Evolutionary conservation across 2,329 filamentous ascomycete species (phyloP).

Genomic region (Magnaporthiopsis incrustans): DNA sequence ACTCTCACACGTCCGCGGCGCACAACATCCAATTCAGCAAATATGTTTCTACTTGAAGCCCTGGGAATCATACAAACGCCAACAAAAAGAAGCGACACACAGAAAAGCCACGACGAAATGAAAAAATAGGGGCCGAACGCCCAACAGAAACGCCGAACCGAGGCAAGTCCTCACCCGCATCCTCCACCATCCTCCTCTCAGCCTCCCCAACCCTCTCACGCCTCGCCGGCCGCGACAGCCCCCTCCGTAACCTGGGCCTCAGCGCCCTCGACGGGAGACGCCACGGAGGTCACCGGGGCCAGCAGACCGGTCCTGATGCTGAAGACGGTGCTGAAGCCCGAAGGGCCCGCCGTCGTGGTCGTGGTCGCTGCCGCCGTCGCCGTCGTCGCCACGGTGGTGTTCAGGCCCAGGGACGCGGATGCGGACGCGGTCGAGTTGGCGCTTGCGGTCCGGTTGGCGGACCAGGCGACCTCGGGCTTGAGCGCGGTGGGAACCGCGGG

Average conservation of each 20-base stretch:
- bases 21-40: constrained; percentile 40
- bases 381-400: neutral
- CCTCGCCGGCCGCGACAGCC: no score
- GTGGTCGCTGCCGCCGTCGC: no score
- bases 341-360: neutral
- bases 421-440: neutral
- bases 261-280: neutral
- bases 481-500: neutral
- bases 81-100: no score
- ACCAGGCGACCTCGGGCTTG: neutral
- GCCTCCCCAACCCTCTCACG: neutral
- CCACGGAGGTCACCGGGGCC: no score
- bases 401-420: no score
- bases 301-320: neutral
- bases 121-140: no score
- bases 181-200: neutral
- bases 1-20: constrained; percentile 34
- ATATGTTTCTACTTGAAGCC: no score
- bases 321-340: neutral
- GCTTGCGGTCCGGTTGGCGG: neutral
- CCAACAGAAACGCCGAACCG: neutral
- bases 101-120: no score
- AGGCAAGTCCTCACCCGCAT: neutral
- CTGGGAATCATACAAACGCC: no score
- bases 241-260: neutral